A percentile compares a stretch with the other conserved stretches of the same genome.
phyloP scores from a whole-genome alignment of 208 protist genomes.

The Crithidia acanthocephali region DNA sequence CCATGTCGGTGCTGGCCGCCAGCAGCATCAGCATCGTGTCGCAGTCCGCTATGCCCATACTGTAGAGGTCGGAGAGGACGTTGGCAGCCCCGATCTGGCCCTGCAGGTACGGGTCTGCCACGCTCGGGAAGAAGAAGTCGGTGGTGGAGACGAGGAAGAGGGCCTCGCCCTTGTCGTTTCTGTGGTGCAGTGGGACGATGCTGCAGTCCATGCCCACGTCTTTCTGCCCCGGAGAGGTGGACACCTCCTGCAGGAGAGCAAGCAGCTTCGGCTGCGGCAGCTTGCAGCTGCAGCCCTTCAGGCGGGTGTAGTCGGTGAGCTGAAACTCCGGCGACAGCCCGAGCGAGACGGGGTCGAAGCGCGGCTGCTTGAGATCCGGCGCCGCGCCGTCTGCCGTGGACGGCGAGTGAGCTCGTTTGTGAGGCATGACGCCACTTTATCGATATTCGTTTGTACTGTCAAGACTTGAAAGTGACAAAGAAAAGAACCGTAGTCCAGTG shows the following conservation, averaged over 20 bases:
- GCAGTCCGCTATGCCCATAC: conserved; percentile 94
- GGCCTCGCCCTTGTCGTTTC: conserved; percentile 38
- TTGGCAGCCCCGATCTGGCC: conserved; percentile 96
- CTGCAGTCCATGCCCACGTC: conserved; percentile 94
- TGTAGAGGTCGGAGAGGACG: conserved; percentile 97
- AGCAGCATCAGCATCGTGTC: conserved; percentile 97
- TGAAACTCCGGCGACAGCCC: conserved; percentile 85
- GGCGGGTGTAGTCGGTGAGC: conserved; percentile 88
- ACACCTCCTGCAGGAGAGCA: conserved; percentile 77
- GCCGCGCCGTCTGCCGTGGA: conserved; percentile 22
- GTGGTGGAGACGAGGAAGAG: conserved; percentile 95
- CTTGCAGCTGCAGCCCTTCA: conserved; percentile 96
- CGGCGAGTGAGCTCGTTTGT: conserved; percentile 20
- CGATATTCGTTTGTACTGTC: too few relatives aligned
- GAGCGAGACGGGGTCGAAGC: conserved; percentile 76
- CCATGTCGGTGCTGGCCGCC: conserved; percentile 93
- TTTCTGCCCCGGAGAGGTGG: conserved; percentile 64
- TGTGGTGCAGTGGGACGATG: conserved; percentile 86
- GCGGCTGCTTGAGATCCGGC: conserved; percentile 34
- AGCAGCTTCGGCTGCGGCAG: conserved; percentile 93
- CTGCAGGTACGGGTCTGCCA: conserved; percentile 96
- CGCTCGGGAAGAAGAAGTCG: conserved; percentile 97
- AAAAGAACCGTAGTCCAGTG: too few relatives aligned
- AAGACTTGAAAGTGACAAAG: too few relatives aligned
- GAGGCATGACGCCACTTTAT: conserved; percentile 11